These are phyloP conservation scores for Prunus yedoensis DNA, from an alignment of 331 rosid species.

Conservation along the genomic window DNA sequence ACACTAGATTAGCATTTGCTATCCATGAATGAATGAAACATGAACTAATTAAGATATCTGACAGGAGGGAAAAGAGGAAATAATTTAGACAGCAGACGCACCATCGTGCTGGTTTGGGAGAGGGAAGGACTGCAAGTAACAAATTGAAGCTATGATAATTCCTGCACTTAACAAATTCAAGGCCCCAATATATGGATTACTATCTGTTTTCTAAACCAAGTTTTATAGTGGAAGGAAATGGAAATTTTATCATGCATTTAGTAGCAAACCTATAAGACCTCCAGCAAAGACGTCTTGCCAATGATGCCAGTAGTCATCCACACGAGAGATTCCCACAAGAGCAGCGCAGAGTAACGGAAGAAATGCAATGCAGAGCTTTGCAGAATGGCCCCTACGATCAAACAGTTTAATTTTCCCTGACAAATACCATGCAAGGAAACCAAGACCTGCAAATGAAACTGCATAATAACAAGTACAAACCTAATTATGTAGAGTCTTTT, in stretches of 20 bases:
- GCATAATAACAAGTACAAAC: not conserved
- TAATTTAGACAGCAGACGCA: not conserved
- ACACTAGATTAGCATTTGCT: not conserved
- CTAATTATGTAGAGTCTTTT: not conserved
- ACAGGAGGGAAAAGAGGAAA: not conserved
- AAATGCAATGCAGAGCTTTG: constrained; percentile 23
- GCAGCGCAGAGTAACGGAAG: constrained; percentile 22
- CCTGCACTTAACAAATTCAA: too few relatives aligned
- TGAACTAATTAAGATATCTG: not conserved
- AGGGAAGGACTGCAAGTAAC: constrained; percentile 36
- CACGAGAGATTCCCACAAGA: constrained; percentile 13
- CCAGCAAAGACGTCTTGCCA: constrained; percentile 25
- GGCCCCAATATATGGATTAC: not conserved
- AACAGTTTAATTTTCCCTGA: constrained; percentile 25
- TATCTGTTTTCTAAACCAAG: not conserved
- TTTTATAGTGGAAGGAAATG: not conserved
- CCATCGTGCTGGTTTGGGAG: constrained; percentile 24
- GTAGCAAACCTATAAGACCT: constrained; percentile 12
- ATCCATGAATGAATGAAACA: not conserved
- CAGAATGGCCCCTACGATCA: constrained; percentile 21
- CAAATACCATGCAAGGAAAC: constrained; percentile 23
- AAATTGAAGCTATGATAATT: constrained; percentile 7
- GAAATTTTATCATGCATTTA: not conserved
- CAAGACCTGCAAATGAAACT: constrained; percentile 30
- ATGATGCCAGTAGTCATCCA: constrained; percentile 30